A percentile compares a stretch with the other conserved stretches of the same genome.
Evolutionary conservation across 192 early-diverging fungal genomes (phyloP).

Genomic region (Coemansia sp.): DNA sequence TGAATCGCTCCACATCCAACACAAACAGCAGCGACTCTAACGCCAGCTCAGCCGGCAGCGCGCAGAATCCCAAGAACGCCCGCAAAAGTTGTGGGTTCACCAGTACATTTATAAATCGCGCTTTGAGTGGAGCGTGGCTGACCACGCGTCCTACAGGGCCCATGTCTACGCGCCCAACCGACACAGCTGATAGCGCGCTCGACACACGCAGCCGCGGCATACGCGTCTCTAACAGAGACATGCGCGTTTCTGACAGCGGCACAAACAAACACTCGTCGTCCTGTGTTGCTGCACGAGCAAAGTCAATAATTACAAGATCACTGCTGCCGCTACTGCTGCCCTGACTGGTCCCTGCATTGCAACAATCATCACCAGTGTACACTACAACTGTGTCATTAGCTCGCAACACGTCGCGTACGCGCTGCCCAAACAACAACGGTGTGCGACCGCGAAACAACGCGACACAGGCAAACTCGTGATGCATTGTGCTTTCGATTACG

Average conservation of each 20-base stretch:
- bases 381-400: constrained; percentile 55
- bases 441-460: constrained; percentile 42
- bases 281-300: not conserved
- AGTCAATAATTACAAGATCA: constrained; percentile 11
- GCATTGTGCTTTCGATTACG: constrained; percentile 17
- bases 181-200: not conserved
- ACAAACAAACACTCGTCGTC: constrained; percentile 12
- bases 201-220: not conserved
- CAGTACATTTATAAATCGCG: constrained; percentile 52
- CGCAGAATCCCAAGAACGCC: constrained; percentile 49
- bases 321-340: constrained; percentile 43
- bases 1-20: constrained; percentile 79
- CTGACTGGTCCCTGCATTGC: constrained; percentile 2
- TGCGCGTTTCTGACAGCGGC: constrained; percentile 3
- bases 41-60: constrained; percentile 62
- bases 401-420: constrained; percentile 55
- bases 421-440: constrained; percentile 55
- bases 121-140: constrained; percentile 41
- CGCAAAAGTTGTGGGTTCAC: constrained; percentile 26
- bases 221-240: not conserved
- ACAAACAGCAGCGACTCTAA: constrained; percentile 82
- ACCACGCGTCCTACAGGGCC: constrained; percentile 16
- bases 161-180: constrained; percentile 14
- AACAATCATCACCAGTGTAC: constrained; percentile 7
- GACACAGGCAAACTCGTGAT: constrained; percentile 26